Evolutionary conservation across 805 yeast species (phyloP), one percentile per base, ranked within the genome.

Genomic region (Barnettozyma sucrosica): DNA sequence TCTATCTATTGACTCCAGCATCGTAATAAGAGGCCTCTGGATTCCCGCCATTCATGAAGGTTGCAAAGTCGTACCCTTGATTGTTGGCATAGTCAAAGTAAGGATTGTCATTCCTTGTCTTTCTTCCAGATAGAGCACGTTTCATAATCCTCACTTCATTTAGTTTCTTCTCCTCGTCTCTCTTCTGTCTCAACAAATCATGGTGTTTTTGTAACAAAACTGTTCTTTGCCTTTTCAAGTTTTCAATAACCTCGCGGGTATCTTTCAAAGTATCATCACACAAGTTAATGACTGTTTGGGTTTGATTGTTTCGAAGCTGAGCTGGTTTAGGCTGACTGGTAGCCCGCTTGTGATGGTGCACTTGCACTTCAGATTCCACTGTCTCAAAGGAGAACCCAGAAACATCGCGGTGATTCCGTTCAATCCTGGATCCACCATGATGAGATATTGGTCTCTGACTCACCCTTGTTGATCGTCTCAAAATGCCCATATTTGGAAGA

Each of bases 261-360:
- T 36, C 46, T 14, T 43, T 18, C 59, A 61, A 55, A 0, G 64
- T 51, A 6, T 53, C 57, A n/a, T 57, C 63, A 51, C 62, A 58
- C 36, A 61, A 20, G 14, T 55, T 56, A 16, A 55, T 38, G 14
- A 55, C 60, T 49, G 46, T 19, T 51, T 45, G n/a, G 7, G 52
- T 52, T 23, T 57, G 45, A 4, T 45, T 44, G 28, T 54, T 49
- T 30, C 47, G 25, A 11, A 34, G 21, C 7, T 40, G 39, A 36
- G 16, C 11, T 9, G 7, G 32, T 4, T n/a, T 11, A 2, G 32
- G 14, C 13, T 34, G 40, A 40, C 25, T 18, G 41, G 41, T 6
- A 30, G 5, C 43, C 23, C 3, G 37, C 23, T 10, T 20, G 20
- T 19, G 33, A 16, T 14, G 39, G 43, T 4, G 50, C n/a, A 28